Evolutionary conservation across 2,329 filamentous ascomycete species (phyloP), one percentile per base, ranked within the genome.

Genomic region (Aspergillus chevalieri): DNA sequence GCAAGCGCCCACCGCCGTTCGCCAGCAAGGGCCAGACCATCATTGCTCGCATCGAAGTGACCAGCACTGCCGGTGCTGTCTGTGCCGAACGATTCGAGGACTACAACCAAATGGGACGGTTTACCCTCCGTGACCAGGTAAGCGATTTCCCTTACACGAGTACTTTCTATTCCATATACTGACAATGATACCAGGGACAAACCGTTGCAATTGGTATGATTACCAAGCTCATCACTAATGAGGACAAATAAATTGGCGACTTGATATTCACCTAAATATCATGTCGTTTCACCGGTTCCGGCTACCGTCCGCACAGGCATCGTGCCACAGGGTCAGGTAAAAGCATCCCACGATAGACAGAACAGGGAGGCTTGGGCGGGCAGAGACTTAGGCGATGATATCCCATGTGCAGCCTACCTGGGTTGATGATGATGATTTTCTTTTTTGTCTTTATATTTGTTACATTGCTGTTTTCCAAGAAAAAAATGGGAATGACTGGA

Each of bases 201-300:
- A 98, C 93, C 0, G 96, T 98, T 76, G 93, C 93, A 49, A 98
- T 98, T 75, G 93, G 93, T 65, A 98, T 98, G 82, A 94, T 98
- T 70, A 96, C 89, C 52, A 96, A 91, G 80, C 81, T 98, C 53
- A 82, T 87, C 59, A 47, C 47, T 26, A 21, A 57, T 17, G 62
- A 65, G 28, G 49, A 54, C 21, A 57, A 60, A 24, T 57, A 59
- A 51, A 49, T 24, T 51, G 33, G 43, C 57, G 38, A 41, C 38
- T 21, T 41, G 10, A 15, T 12, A 41, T 19, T 22, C 6, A 15
- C 24, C 4, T 30, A 57, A 41, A 45, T 17, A 30, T 36, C 47
- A 42, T 46, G 46, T 50, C 26, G 21, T 38, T 8, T 44, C 46
- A 39, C 46, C 49, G 43, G 28, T 30, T 43, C 47, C 12, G 15